phyloP scores from a whole-genome alignment of 2,329 filamentous ascomycete species.

The Cytospora mali region DNA sequence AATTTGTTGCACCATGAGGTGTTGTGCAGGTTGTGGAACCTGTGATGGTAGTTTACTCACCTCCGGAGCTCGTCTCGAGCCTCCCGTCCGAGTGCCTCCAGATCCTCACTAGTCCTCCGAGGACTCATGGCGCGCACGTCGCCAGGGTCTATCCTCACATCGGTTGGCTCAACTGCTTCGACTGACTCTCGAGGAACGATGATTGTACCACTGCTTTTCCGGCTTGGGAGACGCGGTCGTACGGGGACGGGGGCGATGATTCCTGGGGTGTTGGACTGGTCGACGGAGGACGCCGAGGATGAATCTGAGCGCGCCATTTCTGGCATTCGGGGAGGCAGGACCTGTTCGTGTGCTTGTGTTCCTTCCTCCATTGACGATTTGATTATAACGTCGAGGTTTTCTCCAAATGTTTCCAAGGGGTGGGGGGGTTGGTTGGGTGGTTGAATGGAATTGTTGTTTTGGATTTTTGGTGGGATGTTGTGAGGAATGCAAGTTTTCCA shows the following conservation, averaged over 20 bases:
- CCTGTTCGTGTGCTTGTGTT: slow-evolving; percentile 20
- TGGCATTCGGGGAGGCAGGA: slow-evolving; percentile 22
- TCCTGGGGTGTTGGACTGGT: slow-evolving; percentile 39
- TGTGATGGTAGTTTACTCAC: slow-evolving; percentile 44
- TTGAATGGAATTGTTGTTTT: background rate
- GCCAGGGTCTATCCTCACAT: slow-evolving; percentile 78
- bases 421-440: background rate
- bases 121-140: slow-evolving; percentile 96
- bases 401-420: slow-evolving; percentile 4
- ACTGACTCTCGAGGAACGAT: slow-evolving; percentile 75
- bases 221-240: slow-evolving; percentile 69
- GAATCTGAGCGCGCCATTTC: slow-evolving; percentile 38
- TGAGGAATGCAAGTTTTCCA: slow-evolving; percentile 8
- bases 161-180: slow-evolving; percentile 70
- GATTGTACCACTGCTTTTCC: slow-evolving; percentile 81
- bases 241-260: slow-evolving; percentile 56
- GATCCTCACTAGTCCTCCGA: slow-evolving; percentile 83
- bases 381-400: background rate
- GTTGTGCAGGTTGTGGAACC: background rate
- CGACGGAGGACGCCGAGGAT: slow-evolving; percentile 38
- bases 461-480: slow-evolving; percentile 5
- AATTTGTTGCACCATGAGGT: background rate
- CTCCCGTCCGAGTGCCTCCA: slow-evolving; percentile 83
- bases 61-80: slow-evolving; percentile 68
- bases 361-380: slow-evolving; percentile 21